phyloP scores from a whole-genome alignment of 1,284 basidiomycete genomes.

The Puccinia triticina region DNA sequence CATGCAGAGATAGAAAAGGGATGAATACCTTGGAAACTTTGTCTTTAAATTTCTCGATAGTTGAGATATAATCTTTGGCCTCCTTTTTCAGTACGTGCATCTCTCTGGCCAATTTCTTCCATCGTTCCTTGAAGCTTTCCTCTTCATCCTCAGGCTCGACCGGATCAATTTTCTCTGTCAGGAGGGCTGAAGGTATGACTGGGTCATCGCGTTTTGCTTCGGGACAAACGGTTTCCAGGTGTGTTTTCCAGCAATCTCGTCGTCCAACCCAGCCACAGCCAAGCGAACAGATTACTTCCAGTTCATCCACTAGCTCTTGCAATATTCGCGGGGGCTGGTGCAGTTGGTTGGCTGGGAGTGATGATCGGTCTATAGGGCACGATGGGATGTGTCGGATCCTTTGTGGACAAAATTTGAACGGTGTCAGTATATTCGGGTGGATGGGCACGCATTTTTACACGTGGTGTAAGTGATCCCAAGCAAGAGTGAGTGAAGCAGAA shows the following conservation, averaged over 20 bases:
- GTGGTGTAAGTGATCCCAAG: background rate
- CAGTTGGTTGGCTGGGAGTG: constrained; percentile 23
- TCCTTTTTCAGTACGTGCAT: constrained; percentile 32
- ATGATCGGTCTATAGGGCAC: constrained; percentile 45
- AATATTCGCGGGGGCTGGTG: constrained; percentile 27
- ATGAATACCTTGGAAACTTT: constrained; percentile 28
- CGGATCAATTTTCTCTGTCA: background rate
- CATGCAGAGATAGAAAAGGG: background rate
- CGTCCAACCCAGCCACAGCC: constrained; percentile 42
- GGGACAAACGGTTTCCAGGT: constrained; percentile 31
- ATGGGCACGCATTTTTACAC: background rate
- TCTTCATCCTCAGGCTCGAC: constrained; percentile 4
- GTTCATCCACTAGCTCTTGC: constrained; percentile 38
- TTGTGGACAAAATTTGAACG: background rate
- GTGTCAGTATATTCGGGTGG: background rate
- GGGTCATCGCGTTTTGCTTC: constrained; percentile 11
- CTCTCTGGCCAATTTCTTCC: constrained; percentile 41
- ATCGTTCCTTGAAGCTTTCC: constrained; percentile 28
- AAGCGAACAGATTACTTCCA: constrained; percentile 35
- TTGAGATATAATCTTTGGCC: constrained; percentile 43
- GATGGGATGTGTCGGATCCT: constrained; percentile 47
- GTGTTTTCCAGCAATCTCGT: constrained; percentile 41
- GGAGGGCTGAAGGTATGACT: background rate
- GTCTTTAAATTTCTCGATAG: constrained; percentile 42
- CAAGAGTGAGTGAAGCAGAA: background rate